Base-by-base conservation (phyloP, 2,329 filamentous ascomycete species). In the Pseudogymnoascus sp. region DNA sequence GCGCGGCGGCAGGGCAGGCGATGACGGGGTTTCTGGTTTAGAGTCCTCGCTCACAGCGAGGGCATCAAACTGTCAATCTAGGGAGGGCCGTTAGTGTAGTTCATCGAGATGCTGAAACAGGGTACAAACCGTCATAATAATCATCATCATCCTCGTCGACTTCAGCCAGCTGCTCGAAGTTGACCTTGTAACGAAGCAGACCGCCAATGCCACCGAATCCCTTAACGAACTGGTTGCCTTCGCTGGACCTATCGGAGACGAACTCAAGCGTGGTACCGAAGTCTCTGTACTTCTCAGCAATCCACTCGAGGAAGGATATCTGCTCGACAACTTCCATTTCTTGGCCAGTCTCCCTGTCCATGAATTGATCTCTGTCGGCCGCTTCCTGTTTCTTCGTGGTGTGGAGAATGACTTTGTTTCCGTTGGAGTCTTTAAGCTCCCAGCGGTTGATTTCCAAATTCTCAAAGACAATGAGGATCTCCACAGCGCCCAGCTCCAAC, bases 221-320 rank as follows among this genome's bases (percentile, higher is more conserved):
- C 82, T 97, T 97, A 73, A 99, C 95, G 79, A 99, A 99, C 82
- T 99, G 95, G 80, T 99, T 99, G 75, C 95, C 95, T 80, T 99
- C 95, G 66, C 91, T 96, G 66, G 93, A 97, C 69, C 92, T 89
- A 76, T 99, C 96, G 59, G 95, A 97, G 68, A 99, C 95, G 71
- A 99, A 99, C 77, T 99, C 95, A 46, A 99, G 86, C 34, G 87
- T 89, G 62, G 95, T 93, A 79, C 95, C 95, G 74, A 97, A 99
- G 75, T 97, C 91, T 78, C 95, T 96, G 84, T 97, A 97, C 76
- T 95, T 91, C 78, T 99, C 95, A 7, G 95, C 95, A 68, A 99
- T 91, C 95, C 95, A 99, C 77, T 99, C 95, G n/a, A 99, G 85
- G 87, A 99, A 97, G 7, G 93, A 90, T 70, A 89, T 86, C 75